Evolutionary conservation across 163 green algal species (phyloP).

Genomic region (Coccomyxa subellipsoidea): DNA sequence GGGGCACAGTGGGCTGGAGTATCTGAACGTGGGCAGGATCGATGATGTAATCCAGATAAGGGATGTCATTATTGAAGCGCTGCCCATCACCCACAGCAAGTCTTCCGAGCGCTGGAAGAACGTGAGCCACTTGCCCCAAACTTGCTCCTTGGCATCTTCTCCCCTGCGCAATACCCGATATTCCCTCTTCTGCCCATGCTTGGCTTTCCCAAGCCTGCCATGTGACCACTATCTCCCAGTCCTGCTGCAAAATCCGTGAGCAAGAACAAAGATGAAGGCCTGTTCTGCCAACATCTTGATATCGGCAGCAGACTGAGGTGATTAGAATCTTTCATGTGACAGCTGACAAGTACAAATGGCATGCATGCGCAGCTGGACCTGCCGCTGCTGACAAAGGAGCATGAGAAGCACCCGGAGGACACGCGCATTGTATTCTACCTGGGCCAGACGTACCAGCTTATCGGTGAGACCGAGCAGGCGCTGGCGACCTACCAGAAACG

Average conservation of each 20-base stretch:
- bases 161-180: too few species aligned
- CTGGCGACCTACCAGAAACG: slow-evolving; percentile 10
- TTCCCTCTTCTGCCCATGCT: too few species aligned
- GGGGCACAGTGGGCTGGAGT: not conserved
- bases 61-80: not conserved
- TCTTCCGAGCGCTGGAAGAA: slow-evolving; percentile 5
- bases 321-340: too few species aligned
- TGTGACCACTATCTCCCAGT: too few species aligned
- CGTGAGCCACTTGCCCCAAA: not conserved
- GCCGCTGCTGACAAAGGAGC: slow-evolving; percentile 12
- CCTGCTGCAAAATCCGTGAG: too few species aligned
- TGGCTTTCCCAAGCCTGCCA: too few species aligned
- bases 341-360: too few species aligned
- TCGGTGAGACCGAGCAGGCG: slow-evolving; percentile 1
- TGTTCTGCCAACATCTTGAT: too few species aligned
- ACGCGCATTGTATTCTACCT: slow-evolving; percentile 15
- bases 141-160: too few species aligned
- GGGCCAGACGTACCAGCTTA: slow-evolving; percentile 7
- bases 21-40: not conserved
- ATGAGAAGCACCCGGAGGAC: slow-evolving; percentile 5
- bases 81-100: slow-evolving; percentile 8
- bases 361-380: slow-evolving; percentile 12
- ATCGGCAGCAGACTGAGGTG: too few species aligned
- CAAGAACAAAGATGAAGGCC: too few species aligned
- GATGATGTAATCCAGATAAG: not conserved